Evolutionary conservation across 140 eudicot species (phyloP), one percentile per base, ranked within the genome.

Genomic region (Bidens hawaiensis): DNA sequence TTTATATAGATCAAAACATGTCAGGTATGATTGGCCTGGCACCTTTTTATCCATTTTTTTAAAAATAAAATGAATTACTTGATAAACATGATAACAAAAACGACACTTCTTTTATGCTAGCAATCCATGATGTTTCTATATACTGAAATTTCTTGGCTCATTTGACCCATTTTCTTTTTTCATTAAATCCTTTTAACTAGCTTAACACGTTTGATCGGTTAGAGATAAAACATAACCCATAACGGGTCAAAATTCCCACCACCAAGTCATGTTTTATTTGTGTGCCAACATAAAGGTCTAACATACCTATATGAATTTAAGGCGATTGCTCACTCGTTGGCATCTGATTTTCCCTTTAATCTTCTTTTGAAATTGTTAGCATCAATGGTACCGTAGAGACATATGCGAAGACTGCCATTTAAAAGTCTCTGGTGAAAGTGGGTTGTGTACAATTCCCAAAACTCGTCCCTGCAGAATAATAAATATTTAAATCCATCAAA

Each of bases 361-460:
- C 23, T 24, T 45, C 48, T 65, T 65, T 25, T 73, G 25, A 65
- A 65, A 25, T 58, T 65, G 62, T 38, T 73, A 57, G 78, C 78
- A 27, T 65, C 67, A 16, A 69, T 26, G 41, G 68, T 50, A 50
- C 94, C 94, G 48, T 79, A 82, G 16, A 90, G 85, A 72, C 96
- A 87, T 47, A 90, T 71, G 5, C 91, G 90, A 43, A 90, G 71
- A 66, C 75, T 66, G 46, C 97, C 95, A 62, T 79, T 58, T 7
- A 90, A 52, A 16, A 90, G 55, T 67, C 81, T 75, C 58, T 73
- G 81, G 68, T 90, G 96, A 62, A 87, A 82, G 60, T 77, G 76
- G 63, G 79, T 77, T 69, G 72, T 82, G 68, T 90, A 90, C 77
- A 90, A 66, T 60, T 84, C 90, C 97, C 97, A 90, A 54, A 90